Conservation (phyloP, 345 rosid species). For the Melastoma malabathricum region DNA sequence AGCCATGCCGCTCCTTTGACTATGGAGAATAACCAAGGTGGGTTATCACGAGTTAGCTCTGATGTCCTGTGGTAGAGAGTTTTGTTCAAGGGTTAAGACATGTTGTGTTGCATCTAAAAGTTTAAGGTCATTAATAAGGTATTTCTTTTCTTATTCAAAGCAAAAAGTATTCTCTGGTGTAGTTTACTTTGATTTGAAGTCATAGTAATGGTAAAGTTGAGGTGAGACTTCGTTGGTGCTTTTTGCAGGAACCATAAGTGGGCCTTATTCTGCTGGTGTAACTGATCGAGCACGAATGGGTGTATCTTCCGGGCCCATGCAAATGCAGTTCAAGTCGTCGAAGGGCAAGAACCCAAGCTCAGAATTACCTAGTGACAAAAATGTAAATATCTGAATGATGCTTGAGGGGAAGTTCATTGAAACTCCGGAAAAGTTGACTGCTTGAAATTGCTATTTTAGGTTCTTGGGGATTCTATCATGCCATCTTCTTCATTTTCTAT, state of each 20-base stretch:
- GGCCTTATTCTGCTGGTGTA: conserved; percentile 32
- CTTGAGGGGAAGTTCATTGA: background rate
- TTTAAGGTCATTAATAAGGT: no score
- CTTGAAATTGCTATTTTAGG: conserved; percentile 16
- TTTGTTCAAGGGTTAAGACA: background rate
- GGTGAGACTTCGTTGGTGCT: conserved; percentile 1
- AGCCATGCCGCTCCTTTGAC: conserved; percentile 38
- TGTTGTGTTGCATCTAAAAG: no score
- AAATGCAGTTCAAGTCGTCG: conserved; percentile 43
- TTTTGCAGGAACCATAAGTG: conserved; percentile 43
- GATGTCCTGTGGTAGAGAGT: background rate
- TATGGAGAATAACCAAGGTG: conserved; percentile 54
- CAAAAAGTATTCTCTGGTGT: background rate
- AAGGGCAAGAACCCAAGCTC: conserved; percentile 39
- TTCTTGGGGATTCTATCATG: conserved; percentile 25
- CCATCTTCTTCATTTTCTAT: conserved; percentile 44
- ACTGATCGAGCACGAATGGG: conserved; percentile 30
- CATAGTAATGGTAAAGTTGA: background rate
- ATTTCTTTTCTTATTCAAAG: no score
- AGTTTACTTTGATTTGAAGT: background rate
- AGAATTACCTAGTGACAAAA: conserved; percentile 40
- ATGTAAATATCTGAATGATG: conserved; percentile 29
- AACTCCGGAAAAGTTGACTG: background rate
- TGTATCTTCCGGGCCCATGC: conserved; percentile 34
- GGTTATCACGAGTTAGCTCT: conserved; percentile 10